phyloP scores from a whole-genome alignment of 345 rosid species.

The Syzygium oleosum region DNA sequence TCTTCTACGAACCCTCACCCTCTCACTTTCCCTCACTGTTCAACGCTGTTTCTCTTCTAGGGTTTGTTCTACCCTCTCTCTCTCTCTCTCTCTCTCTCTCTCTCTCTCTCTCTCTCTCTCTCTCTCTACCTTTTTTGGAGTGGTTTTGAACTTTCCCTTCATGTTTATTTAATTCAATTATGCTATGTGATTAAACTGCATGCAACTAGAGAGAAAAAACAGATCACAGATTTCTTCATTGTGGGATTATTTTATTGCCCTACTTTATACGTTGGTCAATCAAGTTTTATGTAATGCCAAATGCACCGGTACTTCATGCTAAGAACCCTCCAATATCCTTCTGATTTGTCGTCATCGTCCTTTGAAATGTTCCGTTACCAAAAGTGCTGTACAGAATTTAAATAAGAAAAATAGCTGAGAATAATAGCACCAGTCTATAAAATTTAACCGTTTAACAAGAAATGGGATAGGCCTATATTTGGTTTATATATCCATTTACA shows the following conservation, averaged over 20 bases:
- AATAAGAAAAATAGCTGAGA: background rate
- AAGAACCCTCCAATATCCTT: background rate
- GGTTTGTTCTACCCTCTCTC: slow-evolving; percentile 22
- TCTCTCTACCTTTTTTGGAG: background rate
- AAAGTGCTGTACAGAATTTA: background rate
- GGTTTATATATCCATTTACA: background rate
- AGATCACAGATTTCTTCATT: background rate
- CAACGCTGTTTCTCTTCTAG: slow-evolving; percentile 18
- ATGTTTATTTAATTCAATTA: slow-evolving; percentile 65
- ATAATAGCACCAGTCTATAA: background rate
- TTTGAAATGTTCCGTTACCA: background rate
- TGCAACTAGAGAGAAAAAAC: background rate
- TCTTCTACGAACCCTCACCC: slow-evolving; percentile 5
- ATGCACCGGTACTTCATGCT: background rate
- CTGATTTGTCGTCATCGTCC: background rate
- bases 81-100: background rate
- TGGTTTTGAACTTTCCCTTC: slow-evolving; percentile 4
- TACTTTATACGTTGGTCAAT: background rate
- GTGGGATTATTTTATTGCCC: background rate
- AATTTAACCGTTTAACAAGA: background rate
- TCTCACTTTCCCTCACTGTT: background rate
- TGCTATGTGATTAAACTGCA: slow-evolving; percentile 4
- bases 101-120: slow-evolving; percentile 11
- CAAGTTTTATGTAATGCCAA: background rate
- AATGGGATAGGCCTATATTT: too few species aligned